phyloP scores from a whole-genome alignment of 2,329 filamentous ascomycete genomes.

The Penicillium sp. region DNA sequence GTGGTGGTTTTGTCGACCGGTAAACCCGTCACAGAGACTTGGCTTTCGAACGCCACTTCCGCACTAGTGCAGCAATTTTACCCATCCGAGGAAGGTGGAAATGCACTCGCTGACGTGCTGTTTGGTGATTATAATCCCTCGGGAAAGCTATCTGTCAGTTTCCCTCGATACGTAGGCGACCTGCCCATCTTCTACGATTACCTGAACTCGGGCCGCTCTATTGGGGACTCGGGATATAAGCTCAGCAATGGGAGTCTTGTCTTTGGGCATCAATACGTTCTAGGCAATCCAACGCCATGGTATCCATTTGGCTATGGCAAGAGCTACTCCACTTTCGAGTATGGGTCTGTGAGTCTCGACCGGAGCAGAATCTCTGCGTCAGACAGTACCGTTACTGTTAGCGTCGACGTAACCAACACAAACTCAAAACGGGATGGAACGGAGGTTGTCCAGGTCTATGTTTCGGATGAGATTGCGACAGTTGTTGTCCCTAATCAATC shows the following conservation, averaged over 20 bases:
- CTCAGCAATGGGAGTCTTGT: constrained; percentile 59
- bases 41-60: constrained; percentile 64
- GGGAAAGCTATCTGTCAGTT: constrained; percentile 64
- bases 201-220: constrained; percentile 62
- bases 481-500: constrained; percentile 64
- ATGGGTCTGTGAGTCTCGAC: constrained; percentile 36
- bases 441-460: constrained; percentile 68
- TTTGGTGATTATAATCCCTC: constrained; percentile 65
- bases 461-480: constrained; percentile 60
- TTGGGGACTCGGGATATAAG: constrained; percentile 53
- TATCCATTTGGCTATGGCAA: constrained; percentile 68
- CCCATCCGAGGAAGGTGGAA: constrained; percentile 65
- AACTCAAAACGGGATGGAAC: constrained; percentile 54
- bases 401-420: constrained; percentile 62
- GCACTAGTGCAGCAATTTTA: constrained; percentile 74
- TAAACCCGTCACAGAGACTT: constrained; percentile 70
- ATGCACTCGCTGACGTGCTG: constrained; percentile 64
- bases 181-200: constrained; percentile 71
- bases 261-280: constrained; percentile 65
- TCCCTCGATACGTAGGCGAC: constrained; percentile 66
- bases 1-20: constrained; percentile 67
- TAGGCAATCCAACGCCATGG: constrained; percentile 58
- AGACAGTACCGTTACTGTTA: constrained; percentile 56
- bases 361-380: constrained; percentile 49
- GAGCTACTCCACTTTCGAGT: constrained; percentile 64